Percentiles rank a stretch among this genome's conserved stretches.
phyloP scores from a whole-genome alignment of 176 grass and related monocot species.

The Elymus sibiricus region DNA sequence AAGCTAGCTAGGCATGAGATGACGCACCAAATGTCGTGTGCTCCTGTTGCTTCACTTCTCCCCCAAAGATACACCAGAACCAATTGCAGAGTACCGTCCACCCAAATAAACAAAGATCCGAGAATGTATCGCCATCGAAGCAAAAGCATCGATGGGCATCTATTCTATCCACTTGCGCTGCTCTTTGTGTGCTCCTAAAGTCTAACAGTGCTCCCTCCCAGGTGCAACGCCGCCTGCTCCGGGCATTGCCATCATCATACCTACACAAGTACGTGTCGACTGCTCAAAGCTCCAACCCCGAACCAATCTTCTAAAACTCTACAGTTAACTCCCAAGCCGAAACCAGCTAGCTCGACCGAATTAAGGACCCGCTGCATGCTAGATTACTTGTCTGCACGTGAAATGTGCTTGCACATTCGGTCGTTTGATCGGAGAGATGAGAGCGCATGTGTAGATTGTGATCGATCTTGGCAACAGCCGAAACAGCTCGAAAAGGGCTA shows the following conservation, averaged over 20 bases:
- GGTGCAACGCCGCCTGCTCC: constrained; percentile 12
- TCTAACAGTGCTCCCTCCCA: constrained; percentile 13
- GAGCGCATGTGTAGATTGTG: neutral
- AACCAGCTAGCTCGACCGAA: too few species aligned
- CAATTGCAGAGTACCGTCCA: constrained; percentile 16
- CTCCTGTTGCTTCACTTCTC: constrained; percentile 54
- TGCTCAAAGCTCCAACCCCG: neutral
- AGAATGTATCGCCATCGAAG: constrained; percentile 36
- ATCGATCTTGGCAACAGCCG: neutral
- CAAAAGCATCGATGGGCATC: constrained; percentile 32
- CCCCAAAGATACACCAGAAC: constrained; percentile 21
- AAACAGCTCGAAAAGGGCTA: neutral
- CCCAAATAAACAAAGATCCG: constrained; percentile 42
- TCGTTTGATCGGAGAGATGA: too few species aligned
- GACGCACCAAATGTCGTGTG: constrained; percentile 36
- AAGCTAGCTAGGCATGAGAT: neutral
- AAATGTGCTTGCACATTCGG: too few species aligned
- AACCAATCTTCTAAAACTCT: neutral
- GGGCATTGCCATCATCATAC: constrained; percentile 1
- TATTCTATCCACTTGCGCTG: constrained; percentile 40
- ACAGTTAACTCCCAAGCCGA: neutral
- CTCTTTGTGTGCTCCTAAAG: constrained; percentile 44
- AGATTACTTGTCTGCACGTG: too few species aligned
- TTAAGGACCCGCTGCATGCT: too few species aligned
- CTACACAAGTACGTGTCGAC: neutral